phyloP scores from a whole-genome alignment of 495 filamentous ascomycete species.

The Tuber indicum region DNA sequence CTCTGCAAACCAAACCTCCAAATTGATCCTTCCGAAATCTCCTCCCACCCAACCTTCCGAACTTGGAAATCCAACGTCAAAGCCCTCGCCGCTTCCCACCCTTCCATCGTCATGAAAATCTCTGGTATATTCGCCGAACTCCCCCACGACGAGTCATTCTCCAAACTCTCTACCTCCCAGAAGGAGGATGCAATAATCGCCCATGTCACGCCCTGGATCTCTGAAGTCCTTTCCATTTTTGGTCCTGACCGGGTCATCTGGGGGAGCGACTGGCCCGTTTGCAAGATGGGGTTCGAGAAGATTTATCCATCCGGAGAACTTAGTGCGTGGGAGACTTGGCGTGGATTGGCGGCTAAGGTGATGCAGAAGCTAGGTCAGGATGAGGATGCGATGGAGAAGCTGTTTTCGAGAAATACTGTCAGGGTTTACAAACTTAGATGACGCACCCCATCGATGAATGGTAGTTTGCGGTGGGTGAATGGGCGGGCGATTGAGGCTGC shows the following conservation, averaged over 20 bases:
- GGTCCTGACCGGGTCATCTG: constrained; percentile 68
- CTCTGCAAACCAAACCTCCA: constrained; percentile 76
- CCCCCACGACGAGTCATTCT: constrained; percentile 14
- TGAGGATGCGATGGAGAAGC: constrained; percentile 53
- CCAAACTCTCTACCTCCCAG: not conserved
- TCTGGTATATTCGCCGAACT: constrained; percentile 75
- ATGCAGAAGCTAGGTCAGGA: constrained; percentile 44
- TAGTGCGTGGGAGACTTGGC: constrained; percentile 48
- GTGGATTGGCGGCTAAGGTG: constrained; percentile 38
- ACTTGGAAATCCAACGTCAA: constrained; percentile 18
- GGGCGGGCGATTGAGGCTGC: not conserved
- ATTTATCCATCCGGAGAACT: constrained; percentile 27
- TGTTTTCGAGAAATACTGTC: constrained; percentile 66
- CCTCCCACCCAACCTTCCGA: constrained; percentile 27
- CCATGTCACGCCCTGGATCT: constrained; percentile 58
- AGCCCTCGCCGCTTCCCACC: constrained; percentile 49
- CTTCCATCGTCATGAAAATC: constrained; percentile 73
- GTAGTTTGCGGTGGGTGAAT: not conserved
- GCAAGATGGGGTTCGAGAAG: constrained; percentile 47
- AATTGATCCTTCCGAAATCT: constrained; percentile 34
- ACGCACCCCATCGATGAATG: not conserved
- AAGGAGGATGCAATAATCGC: constrained; percentile 42
- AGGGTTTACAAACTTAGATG: constrained; percentile 57
- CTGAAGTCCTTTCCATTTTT: constrained; percentile 60
- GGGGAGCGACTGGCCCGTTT: constrained; percentile 85